Base-by-base conservation (phyloP, 352 stramenopile genomes). In the Blastocystis sp. region DNA sequence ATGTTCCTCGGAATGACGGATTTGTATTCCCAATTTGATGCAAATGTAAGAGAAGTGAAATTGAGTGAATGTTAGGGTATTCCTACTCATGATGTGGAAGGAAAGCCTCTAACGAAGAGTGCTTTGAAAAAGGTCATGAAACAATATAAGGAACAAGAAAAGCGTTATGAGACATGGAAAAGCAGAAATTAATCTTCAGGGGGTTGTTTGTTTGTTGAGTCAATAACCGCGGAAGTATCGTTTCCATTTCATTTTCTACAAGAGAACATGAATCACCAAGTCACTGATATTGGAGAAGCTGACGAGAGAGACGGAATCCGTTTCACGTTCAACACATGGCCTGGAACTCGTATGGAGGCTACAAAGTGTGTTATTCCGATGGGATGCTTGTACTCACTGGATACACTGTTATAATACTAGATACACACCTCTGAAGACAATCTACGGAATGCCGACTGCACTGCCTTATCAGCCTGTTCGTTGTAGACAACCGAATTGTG, bases 261-360 rank as follows among this genome's bases (percentile, higher is more conserved):
- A 61, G 19, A n/a, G 54, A 37, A 27, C 21, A 83, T 83, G 46
- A 67, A 66, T 43, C 43, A 66, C 35, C 29, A 32, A 21, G 58
- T 83, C 19, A 83, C 49, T 35, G 58, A 61, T 32, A 83, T 90
- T 35, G 29, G 32, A n/a, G 88, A 65, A 32, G 77, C 83, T 56
- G 91, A 93, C 46, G 90, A 93, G 71, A 46, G 88, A 87, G 94
- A 98, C 88, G 96, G 96, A 69, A 91, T 97, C 65, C 94, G 97
- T 57, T 97, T 99, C 88, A 97, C 94, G 63, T 99, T 96, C 93
- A 98, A 98, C 91, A 96, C 93, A 81, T 99, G 96, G 96, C 97
- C 97, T 46, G 96, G 92, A 87, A 97, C 93, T 57, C 94, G 97
- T 66, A 91, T 99, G 63, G 97, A 99, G 91, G 96, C 97, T 52